Evolutionary conservation across 176 grass and related monocot genomes (phyloP), one percentile per base, ranked within the genome.

Genomic region (Hordeum vulgare): DNA sequence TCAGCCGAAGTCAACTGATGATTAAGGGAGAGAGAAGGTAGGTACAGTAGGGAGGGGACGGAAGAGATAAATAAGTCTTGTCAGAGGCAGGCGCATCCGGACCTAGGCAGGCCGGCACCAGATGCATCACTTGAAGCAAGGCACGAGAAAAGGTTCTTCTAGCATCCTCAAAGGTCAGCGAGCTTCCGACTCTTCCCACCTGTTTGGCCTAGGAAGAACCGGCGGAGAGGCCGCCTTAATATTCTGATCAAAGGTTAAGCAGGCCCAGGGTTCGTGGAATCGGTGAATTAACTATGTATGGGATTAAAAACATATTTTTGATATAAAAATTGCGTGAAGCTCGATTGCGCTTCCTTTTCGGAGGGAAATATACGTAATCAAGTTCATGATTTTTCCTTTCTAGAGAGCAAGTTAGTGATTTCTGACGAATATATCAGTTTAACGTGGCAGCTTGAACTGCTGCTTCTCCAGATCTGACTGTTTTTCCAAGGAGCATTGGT

Each of bases 31-130:
- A 54, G 12, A 53, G 8, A 68, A 29, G 37, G 44, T 53, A 13
- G 27, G 41, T 80, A 49, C 20, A 67, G 42, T 35, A 6, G 27
- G 61, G 78, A 66, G 27, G 49, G 23, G 2, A 15, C 47, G 5
- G 27, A 66, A 67, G 26, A 27, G 66, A 35, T 86, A 86, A 78
- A 86, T 44, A 86, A 86, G 15, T 28, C 64, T 71, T 27, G 53
- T 51, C 24, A 51, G 49, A 68, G 57, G 83, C 44, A 78, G 31
- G 29, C 8, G 82, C 82, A 83, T 73, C 74, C 8, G 57, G 65
- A 7, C 23, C 73, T 29, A 58, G 65, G 83, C 72, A 82, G 17
- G 78, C 83, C 79, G 76, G 83, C 83, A 82, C 83, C 33, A 65
- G 73, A 86, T 82, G 79, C n/a, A 8, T 65, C 84, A 4, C 34